Evolutionary conservation across 306 rosid genomes (phyloP).

Genomic region (Pterocarpus macrocarpus): DNA sequence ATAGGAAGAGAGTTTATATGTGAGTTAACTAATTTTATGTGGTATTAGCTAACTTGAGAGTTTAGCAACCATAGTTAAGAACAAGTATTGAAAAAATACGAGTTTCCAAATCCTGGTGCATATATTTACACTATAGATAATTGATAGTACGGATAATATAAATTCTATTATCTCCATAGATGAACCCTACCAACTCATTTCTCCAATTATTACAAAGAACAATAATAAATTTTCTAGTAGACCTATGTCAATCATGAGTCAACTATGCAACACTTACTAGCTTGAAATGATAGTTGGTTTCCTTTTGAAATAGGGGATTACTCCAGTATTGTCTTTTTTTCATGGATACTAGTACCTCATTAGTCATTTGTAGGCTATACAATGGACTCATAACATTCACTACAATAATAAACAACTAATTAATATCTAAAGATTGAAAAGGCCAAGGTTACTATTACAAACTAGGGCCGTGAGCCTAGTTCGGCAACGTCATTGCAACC

Average conservation of each 20-base stretch:
- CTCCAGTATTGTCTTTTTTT: constrained; percentile 16
- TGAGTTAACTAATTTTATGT: no score
- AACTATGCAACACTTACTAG: constrained; percentile 17
- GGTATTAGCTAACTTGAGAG: no score
- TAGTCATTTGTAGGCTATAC: background rate
- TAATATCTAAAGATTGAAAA: background rate
- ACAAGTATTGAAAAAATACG: background rate
- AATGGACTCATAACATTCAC: constrained; percentile 19
- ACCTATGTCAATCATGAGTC: constrained; percentile 35
- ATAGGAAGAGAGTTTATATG: no score
- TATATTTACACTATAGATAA: background rate
- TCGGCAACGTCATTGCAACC: no score
- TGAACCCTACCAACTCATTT: constrained; percentile 30
- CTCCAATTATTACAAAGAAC: constrained; percentile 16
- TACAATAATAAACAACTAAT: background rate
- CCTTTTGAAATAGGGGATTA: constrained; percentile 13
- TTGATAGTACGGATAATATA: constrained; percentile 15
- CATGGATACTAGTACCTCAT: constrained; percentile 10
- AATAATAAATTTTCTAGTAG: constrained; percentile 14
- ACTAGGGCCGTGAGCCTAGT: no score
- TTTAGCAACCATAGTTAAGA: background rate
- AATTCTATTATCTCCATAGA: constrained; percentile 10
- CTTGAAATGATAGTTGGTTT: background rate
- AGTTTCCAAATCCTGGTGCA: background rate
- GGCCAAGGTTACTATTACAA: background rate